phyloP scores from a whole-genome alignment of 371 early-diverging fungal genomes.

The Blastocladiella emersonii region DNA sequence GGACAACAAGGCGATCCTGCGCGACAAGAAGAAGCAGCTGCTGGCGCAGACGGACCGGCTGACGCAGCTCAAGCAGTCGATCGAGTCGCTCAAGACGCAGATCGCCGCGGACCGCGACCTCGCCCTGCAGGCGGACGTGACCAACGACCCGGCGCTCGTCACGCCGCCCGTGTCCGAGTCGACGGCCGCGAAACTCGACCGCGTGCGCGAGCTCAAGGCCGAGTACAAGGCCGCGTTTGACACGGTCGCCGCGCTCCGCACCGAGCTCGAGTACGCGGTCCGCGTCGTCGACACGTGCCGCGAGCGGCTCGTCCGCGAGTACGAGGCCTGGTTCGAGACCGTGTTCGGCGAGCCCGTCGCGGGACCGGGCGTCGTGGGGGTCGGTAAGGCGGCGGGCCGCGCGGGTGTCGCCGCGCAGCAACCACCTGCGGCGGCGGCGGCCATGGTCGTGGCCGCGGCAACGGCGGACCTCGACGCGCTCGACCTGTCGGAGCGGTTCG shows the following conservation, averaged over 20 bases:
- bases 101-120: conserved; percentile 5
- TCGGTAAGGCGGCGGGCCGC: too few species aligned
- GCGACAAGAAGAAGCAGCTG: conserved; percentile 26
- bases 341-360: conserved; percentile 9
- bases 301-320: conserved; percentile 31
- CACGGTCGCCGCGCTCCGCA: conserved; percentile 12
- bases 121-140: background rate
- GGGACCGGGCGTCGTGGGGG: too few species aligned
- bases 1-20: conserved; percentile 33
- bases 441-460: too few species aligned
- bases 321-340: conserved; percentile 33
- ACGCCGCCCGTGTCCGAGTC: conserved; percentile 22
- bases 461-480: too few species aligned
- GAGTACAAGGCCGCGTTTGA: conserved; percentile 22
- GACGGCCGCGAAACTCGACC: conserved; percentile 22
- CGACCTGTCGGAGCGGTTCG: background rate
- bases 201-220: conserved; percentile 22
- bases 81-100: conserved; percentile 18
- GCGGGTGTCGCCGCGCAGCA: too few species aligned
- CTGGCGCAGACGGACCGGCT: conserved; percentile 21
- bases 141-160: background rate
- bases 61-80: conserved; percentile 22
- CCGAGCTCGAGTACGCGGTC: conserved; percentile 30
- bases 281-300: conserved; percentile 32
- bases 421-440: too few species aligned